A percentile compares a stretch with the other conserved stretches of the same genome.
Evolutionary conservation across 2,329 filamentous ascomycete species (phyloP).

Genomic region (Hortaea werneckii): DNA sequence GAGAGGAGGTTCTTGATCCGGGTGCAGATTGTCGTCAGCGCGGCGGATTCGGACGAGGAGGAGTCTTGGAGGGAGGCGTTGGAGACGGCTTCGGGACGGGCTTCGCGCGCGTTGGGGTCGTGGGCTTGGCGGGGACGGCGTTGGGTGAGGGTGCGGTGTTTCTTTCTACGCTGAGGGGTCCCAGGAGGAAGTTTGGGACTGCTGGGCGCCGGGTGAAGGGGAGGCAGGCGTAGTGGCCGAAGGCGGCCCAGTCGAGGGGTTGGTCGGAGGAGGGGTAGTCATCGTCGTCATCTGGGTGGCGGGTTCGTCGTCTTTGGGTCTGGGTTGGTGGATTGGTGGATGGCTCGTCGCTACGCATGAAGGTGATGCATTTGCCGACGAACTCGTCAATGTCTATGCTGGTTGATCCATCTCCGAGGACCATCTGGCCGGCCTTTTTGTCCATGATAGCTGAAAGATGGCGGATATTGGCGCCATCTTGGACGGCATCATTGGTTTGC

Average conservation of each 20-base stretch:
- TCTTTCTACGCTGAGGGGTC: slow-evolving; percentile 86
- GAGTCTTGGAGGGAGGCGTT: slow-evolving; percentile 62
- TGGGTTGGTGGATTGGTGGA: slow-evolving; percentile 8
- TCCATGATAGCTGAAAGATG: slow-evolving; percentile 69
- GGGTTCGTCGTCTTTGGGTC: slow-evolving; percentile 7
- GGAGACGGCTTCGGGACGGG: slow-evolving; percentile 65
- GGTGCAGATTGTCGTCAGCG: slow-evolving; percentile 68
- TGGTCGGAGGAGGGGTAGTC: slow-evolving; percentile 60
- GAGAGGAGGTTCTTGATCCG: slow-evolving; percentile 57
- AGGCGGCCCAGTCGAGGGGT: slow-evolving; percentile 72
- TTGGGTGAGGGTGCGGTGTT: slow-evolving; percentile 58
- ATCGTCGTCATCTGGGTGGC: slow-evolving; percentile 42
- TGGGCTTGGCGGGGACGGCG: slow-evolving; percentile 61
- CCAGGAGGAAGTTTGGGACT: slow-evolving; percentile 73
- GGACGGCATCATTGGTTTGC: slow-evolving; percentile 81
- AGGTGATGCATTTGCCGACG: slow-evolving; percentile 77
- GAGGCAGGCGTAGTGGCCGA: slow-evolving; percentile 69
- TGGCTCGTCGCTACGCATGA: slow-evolving; percentile 60
- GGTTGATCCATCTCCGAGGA: slow-evolving; percentile 59
- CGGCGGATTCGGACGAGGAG: slow-evolving; percentile 53
- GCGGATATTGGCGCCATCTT: slow-evolving; percentile 80
- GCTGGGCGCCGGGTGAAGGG: slow-evolving; percentile 64
- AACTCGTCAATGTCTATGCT: slow-evolving; percentile 87
- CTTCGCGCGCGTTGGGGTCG: slow-evolving; percentile 56
- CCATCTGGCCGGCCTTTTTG: slow-evolving; percentile 65